phyloP scores from a whole-genome alignment of 768 basidiomycete genomes.

The Lactarius deliciosus region DNA sequence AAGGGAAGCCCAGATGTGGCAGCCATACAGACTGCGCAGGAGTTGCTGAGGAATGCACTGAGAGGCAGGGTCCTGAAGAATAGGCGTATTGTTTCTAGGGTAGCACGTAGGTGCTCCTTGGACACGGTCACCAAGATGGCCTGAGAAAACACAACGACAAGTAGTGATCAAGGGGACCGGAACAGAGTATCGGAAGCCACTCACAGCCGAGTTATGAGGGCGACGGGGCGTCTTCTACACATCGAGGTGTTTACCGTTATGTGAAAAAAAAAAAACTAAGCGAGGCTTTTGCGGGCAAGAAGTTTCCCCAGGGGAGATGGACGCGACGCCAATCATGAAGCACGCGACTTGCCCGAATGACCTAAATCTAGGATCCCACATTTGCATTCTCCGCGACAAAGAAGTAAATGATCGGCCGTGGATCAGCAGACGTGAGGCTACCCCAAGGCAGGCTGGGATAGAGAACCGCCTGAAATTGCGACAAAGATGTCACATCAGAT shows the following conservation, averaged over 20 bases:
- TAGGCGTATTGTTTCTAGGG: constrained; percentile 20
- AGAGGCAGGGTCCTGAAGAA: constrained; percentile 6
- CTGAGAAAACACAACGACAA: constrained; percentile 6
- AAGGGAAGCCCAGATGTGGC: constrained; percentile 14
- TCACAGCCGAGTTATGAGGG: constrained; percentile 26
- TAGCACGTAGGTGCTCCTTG: constrained; percentile 20
- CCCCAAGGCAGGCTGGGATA: constrained; percentile 4
- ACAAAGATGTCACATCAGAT: constrained; percentile 26
- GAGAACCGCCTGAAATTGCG: constrained; percentile 13
- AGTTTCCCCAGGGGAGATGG: constrained; percentile 22
- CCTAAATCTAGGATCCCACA: constrained; percentile 23
- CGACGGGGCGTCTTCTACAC: constrained; percentile 14
- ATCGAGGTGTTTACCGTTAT: constrained; percentile 24
- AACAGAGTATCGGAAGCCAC: constrained; percentile 11
- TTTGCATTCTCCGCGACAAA: constrained; percentile 23
- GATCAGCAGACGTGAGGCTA: constrained; percentile 20
- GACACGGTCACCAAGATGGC: constrained; percentile 30
- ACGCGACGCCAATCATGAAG: constrained; percentile 28
- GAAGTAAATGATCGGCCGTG: constrained; percentile 28
- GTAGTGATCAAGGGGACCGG: constrained; percentile 29
- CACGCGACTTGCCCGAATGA: constrained; percentile 20
- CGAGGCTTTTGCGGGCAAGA: constrained; percentile 19
- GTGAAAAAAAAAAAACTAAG: constrained; percentile 19
- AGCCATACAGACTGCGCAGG: constrained; percentile 7
- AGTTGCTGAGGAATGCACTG: constrained; percentile 3